Percentiles rank a stretch among this genome's conserved stretches.
phyloP scores from a whole-genome alignment of 805 yeast species.

The Diddensiella caesifluorescens region DNA sequence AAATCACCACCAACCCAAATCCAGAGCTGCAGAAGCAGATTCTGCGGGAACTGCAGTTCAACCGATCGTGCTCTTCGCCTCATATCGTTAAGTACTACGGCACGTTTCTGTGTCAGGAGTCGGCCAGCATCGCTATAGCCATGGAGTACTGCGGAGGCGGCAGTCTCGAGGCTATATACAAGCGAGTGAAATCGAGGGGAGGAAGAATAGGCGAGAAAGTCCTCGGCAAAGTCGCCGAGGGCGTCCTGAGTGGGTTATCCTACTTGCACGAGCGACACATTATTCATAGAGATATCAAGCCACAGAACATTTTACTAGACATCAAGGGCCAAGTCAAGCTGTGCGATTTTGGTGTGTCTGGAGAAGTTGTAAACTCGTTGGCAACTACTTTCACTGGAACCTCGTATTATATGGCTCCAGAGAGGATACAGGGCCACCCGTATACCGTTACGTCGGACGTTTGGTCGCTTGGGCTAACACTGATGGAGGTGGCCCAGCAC shows the following conservation, averaged over 20 bases:
- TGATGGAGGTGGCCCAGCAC: constrained; percentile 91
- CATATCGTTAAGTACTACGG: constrained; percentile 91
- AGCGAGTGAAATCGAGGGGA: constrained; percentile 61
- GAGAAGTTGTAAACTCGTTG: constrained; percentile 89
- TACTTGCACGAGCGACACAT: constrained; percentile 83
- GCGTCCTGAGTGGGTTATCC: constrained; percentile 77
- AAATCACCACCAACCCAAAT: constrained; percentile 68
- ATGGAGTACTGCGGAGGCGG: constrained; percentile 98
- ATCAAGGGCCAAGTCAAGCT: constrained; percentile 75
- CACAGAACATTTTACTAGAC: constrained; percentile 83
- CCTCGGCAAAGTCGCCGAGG: constrained; percentile 82
- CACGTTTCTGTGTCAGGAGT: constrained; percentile 71
- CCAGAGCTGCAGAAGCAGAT: constrained; percentile 89
- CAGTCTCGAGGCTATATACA: constrained; percentile 86
- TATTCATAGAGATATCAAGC: constrained; percentile 94
- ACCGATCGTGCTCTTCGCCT: constrained; percentile 73
- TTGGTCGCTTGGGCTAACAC: constrained; percentile 91
- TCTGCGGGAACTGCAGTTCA: constrained; percentile 83
- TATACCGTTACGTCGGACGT: constrained; percentile 94
- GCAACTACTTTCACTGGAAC: constrained; percentile 98
- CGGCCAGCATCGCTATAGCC: constrained; percentile 81
- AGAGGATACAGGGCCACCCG: constrained; percentile 90
- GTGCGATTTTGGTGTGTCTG: constrained; percentile 97
- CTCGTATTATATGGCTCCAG: constrained; percentile 98
- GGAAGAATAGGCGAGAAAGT: constrained; percentile 92